Evolutionary conservation across 179 eudicot genomes (phyloP).

Genomic region (Gypsophila paniculata): DNA sequence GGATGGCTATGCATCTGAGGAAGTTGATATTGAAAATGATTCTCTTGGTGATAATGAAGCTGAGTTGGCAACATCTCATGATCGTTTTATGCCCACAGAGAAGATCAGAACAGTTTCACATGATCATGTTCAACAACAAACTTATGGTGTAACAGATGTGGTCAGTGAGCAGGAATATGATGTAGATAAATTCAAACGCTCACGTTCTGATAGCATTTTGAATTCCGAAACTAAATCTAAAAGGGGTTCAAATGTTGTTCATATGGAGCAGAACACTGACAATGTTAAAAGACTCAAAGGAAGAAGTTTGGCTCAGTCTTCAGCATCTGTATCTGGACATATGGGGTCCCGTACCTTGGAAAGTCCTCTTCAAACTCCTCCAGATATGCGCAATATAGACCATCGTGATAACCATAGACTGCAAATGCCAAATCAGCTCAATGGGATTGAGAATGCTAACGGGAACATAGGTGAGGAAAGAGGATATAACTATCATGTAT

Average conservation of each 20-base stretch:
- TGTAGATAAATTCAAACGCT: slow-evolving; percentile 38
- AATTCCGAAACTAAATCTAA: slow-evolving; percentile 55
- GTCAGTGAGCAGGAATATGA: slow-evolving; percentile 29
- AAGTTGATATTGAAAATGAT: slow-evolving; percentile 55
- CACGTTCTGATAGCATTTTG: slow-evolving; percentile 30
- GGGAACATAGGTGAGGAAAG: slow-evolving; percentile 28
- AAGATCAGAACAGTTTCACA: slow-evolving; percentile 30
- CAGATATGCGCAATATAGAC: slow-evolving; percentile 39
- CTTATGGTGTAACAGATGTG: slow-evolving; percentile 22
- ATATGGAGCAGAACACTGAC: slow-evolving; percentile 42
- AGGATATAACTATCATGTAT: slow-evolving; percentile 30
- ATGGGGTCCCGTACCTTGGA: slow-evolving; percentile 31
- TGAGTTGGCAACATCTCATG: slow-evolving; percentile 31
- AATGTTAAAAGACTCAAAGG: slow-evolving; percentile 45
- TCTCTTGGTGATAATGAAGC: slow-evolving; percentile 42
- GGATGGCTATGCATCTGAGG: slow-evolving; percentile 55
- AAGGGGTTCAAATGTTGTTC: slow-evolving; percentile 43
- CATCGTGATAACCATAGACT: slow-evolving; percentile 32
- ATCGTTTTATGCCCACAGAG: slow-evolving; percentile 33
- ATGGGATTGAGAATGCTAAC: slow-evolving; percentile 36
- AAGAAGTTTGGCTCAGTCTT: slow-evolving; percentile 38
- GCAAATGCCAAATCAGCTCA: slow-evolving; percentile 29
- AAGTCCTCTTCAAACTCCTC: slow-evolving; percentile 36
- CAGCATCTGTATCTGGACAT: slow-evolving; percentile 33
- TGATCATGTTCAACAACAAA: slow-evolving; percentile 33